Evolutionary conservation across 148 eudicot genomes (phyloP).

Genomic region (Spergularia marina): DNA sequence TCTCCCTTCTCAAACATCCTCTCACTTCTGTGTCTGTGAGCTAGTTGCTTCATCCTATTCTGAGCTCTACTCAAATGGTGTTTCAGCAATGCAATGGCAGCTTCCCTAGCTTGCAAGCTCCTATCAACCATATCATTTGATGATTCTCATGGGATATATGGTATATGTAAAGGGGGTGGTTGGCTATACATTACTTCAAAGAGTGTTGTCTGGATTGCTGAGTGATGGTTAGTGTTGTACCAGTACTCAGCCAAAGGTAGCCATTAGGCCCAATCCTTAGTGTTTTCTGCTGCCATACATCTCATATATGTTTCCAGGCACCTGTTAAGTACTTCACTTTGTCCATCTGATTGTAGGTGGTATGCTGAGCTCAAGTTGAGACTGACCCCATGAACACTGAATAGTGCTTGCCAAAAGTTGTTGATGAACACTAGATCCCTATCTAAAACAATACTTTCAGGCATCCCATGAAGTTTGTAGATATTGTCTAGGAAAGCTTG

Average conservation of each 20-base stretch:
- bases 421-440: not conserved
- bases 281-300: not conserved
- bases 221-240: not conserved
- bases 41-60: not conserved
- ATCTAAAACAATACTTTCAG: not conserved
- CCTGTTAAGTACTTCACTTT: not conserved
- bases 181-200: no score
- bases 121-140: no score
- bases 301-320: not conserved
- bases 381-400: not conserved
- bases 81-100: not conserved
- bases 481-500: not conserved
- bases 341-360: not conserved
- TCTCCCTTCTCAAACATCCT: not conserved
- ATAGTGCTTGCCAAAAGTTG: not conserved
- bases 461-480: conserved; percentile 7
- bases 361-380: not conserved
- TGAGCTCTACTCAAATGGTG: not conserved
- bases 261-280: not conserved
- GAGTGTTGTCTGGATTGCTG: not conserved
- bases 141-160: not conserved
- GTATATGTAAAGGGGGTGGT: no score
- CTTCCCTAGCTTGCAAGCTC: not conserved
- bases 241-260: not conserved
- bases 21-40: not conserved